Evolutionary conservation across 2,329 filamentous ascomycete species (phyloP), one percentile per base, ranked within the genome.

Genomic region (Zymoseptoria ardabiliae): DNA sequence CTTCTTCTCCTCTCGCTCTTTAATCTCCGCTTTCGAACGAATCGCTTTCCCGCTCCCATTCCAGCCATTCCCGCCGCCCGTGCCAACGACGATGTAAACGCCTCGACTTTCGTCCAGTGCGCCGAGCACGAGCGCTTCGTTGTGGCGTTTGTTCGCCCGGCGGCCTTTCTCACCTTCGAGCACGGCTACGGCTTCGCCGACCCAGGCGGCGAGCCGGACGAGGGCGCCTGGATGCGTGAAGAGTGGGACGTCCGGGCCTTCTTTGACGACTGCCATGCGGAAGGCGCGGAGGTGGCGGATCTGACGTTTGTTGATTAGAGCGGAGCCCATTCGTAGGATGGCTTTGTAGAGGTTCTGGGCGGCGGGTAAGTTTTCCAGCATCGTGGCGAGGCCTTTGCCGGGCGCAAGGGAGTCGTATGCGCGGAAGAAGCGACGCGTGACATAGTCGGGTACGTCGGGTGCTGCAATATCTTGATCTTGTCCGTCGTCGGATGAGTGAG

Each of bases 221-320:
- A 99, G 78, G 1, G 94, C 94, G 5, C 92, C 90, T 0, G 94
- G 92, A 70, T 97, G 93, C 0, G 88, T 91, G 75, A 99, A 99
- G 10, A 97, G 82, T n/a, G 83, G 77, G 0, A 96, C 88, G 68
- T 97, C 94, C 0, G 92, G 91, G 0, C 93, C 91, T 70, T 97
- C 94, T 72, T 95, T 96, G 67, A 99, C 91, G 3, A 97, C 89
- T 35, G 90, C 95, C 82, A 99, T 91, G 54, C 94, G 89, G 73
- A 97, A 99, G 0, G 93, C 89, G 53, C 91, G 86, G 17, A 99
- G 80, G 72, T 97, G 91, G 45, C 91, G 89, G 71, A 99, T 96
- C 69, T 97, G 92, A 60, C 89, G 88, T 77, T 99, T 99, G 65
- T 91, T 90, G 61, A 99, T 89, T 25, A 99, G 81, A 0, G 90